Percentiles rank a stretch among this genome's conserved stretches.
Evolutionary conservation across 2,329 filamentous ascomycete species (phyloP).

Genomic region (Fusarium hainanense): DNA sequence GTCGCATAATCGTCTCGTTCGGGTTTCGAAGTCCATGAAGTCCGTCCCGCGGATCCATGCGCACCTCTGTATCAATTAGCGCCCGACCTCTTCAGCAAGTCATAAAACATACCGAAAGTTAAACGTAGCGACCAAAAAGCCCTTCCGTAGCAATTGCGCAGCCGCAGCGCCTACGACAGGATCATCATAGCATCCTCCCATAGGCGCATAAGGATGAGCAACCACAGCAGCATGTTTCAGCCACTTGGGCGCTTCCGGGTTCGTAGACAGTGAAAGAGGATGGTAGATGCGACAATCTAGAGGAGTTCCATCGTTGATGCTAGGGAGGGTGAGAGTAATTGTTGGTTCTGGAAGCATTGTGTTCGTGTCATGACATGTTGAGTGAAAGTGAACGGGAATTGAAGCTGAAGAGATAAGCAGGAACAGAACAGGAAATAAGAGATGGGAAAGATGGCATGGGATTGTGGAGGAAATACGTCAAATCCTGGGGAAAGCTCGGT

Average conservation of each 20-base stretch:
- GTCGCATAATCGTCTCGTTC: slow-evolving; percentile 87
- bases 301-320: slow-evolving; percentile 78
- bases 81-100: background rate
- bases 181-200: slow-evolving; percentile 90
- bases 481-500: slow-evolving; percentile 11
- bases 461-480: slow-evolving; percentile 30
- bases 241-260: slow-evolving; percentile 54
- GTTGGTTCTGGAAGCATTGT: slow-evolving; percentile 67
- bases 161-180: slow-evolving; percentile 76
- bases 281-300: slow-evolving; percentile 89
- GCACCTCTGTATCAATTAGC: slow-evolving; percentile 71
- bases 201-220: slow-evolving; percentile 89
- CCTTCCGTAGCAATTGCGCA: slow-evolving; percentile 71
- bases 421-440: slow-evolving; percentile 2
- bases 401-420: background rate
- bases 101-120: slow-evolving; percentile 80
- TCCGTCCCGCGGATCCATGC: slow-evolving; percentile 76
- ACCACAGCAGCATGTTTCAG: slow-evolving; percentile 69
- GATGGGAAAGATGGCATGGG: slow-evolving; percentile 11
- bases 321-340: slow-evolving; percentile 81
- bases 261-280: slow-evolving; percentile 60
- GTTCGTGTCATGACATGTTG: slow-evolving; percentile 38
- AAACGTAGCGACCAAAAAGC: slow-evolving; percentile 85
- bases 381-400: background rate
- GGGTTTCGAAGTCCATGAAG: slow-evolving; percentile 86